Conservation (phyloP, 129 eudicot genomes). For the Artemisia tridentata region DNA sequence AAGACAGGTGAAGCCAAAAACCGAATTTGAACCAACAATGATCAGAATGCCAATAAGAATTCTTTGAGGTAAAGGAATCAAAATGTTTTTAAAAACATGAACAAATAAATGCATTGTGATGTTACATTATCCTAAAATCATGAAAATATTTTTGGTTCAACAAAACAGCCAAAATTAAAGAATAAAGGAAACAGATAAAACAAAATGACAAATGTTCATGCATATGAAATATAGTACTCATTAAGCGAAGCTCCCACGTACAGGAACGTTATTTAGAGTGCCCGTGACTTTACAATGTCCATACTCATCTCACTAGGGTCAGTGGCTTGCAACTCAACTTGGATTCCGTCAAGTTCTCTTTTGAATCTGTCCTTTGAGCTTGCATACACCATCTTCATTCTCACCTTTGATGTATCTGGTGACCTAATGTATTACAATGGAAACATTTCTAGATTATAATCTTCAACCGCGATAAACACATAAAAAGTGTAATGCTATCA, state of each 20-base stretch:
- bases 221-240: constrained; percentile 27
- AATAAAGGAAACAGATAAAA: constrained; percentile 16
- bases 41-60: not conserved
- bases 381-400: constrained; percentile 97
- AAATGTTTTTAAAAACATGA: constrained; percentile 7
- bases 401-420: constrained; percentile 79
- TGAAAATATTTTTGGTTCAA: constrained; percentile 16
- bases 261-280: constrained; percentile 36
- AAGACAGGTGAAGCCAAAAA: too few relatives aligned
- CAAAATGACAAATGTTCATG: constrained; percentile 20
- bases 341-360: constrained; percentile 90
- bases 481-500: not conserved
- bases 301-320: constrained; percentile 96
- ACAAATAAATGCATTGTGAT: constrained; percentile 23
- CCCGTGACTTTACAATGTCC: constrained; percentile 77
- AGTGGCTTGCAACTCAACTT: constrained; percentile 85
- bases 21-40: not conserved
- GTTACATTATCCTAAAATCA: constrained; percentile 24
- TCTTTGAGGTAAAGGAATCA: constrained; percentile 5
- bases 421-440: constrained; percentile 47
- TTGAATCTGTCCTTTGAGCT: constrained; percentile 93
- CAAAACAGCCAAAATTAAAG: constrained; percentile 11
- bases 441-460: constrained; percentile 11
- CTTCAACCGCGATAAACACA: not conserved
- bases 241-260: constrained; percentile 16